Base-by-base conservation (phyloP, 2,329 filamentous ascomycete genomes). In the Calonectria fujianensis region DNA sequence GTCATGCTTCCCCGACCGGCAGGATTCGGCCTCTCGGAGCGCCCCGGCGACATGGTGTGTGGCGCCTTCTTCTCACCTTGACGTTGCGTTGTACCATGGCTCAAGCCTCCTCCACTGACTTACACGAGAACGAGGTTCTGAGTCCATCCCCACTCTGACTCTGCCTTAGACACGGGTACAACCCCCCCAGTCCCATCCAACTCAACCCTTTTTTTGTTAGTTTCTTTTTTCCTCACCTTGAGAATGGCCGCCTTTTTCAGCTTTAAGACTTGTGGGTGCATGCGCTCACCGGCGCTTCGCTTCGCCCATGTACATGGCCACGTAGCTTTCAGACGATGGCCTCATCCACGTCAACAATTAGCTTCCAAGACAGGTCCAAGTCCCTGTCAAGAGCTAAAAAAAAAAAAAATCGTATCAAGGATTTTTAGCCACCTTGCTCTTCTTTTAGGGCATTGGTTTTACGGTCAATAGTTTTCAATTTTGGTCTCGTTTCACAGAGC, bases 401-500 rank as follows among this genome's bases (percentile, higher is more conserved):
- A 63, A 41, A 29, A 11, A 13, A 63, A 41, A n/a, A 13, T 27
- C 50, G 65, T 67, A 37, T 70, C 59, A 71, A 67, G 52, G 59
- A 69, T 52, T 24, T 67, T 54, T 32, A 72, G 51, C 64, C 59
- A 73, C 52, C 50, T 52, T 31, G 27, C 48, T 24, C 31, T 51
- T 66, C 13, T 41, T 52, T 29, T 51, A 18, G 37, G 48, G 54
- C 29, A 76, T 73, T 76, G 69, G 72, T 45, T 66, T 54, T 52
- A 37, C 24, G 29, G 45, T 24, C n/a, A 70, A 41, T 27, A 59
- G 20, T 35, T 67, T 41, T 57, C 51, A 48, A 64, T 70, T 70
- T 54, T 70, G 64, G 31, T 50, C 68, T 73, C 37, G 73, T 79
- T 80, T 80, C 74, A 77, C 48, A 69, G 41, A 35, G 50, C 35